Percentiles rank a stretch among this genome's conserved stretches.
phyloP scores from a whole-genome alignment of 2,329 filamentous ascomycete species.

The Pseudocercospora vitis region DNA sequence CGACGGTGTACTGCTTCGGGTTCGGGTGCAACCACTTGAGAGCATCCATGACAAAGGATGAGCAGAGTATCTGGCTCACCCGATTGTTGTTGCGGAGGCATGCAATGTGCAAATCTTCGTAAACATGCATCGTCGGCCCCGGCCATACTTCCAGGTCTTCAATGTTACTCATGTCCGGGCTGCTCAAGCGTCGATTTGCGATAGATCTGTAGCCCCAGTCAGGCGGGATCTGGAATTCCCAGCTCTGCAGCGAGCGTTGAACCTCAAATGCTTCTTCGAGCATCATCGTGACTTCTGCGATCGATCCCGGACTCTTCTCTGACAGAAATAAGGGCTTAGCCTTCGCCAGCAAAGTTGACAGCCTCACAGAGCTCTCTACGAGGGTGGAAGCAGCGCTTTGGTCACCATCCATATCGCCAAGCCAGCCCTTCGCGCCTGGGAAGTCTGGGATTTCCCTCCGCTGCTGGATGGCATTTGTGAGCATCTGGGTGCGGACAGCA shows the following conservation, averaged over 20 bases:
- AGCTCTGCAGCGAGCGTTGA: background rate
- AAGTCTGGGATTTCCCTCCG: slow-evolving; percentile 10
- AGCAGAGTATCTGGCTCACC: slow-evolving; percentile 15
- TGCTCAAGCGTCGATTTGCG: slow-evolving; percentile 1
- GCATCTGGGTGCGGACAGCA: slow-evolving; percentile 16
- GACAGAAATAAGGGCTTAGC: slow-evolving; percentile 3
- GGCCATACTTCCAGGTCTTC: slow-evolving; percentile 16
- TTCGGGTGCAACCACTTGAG: slow-evolving; percentile 13
- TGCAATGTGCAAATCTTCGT: slow-evolving; percentile 11
- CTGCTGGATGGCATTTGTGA: slow-evolving; percentile 16
- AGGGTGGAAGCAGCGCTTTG: slow-evolving; percentile 4
- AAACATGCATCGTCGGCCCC: slow-evolving; percentile 11
- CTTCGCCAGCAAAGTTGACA: slow-evolving; percentile 7
- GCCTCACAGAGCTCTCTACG: slow-evolving; percentile 2
- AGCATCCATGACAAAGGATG: slow-evolving; percentile 11
- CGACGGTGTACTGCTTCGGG: background rate
- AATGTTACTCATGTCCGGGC: slow-evolving; percentile 4
- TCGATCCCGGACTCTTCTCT: background rate
- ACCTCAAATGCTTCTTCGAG: slow-evolving; percentile 12
- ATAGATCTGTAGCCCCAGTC: slow-evolving; percentile 13
- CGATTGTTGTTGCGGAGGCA: slow-evolving; percentile 13
- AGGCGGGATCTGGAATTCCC: slow-evolving; percentile 10
- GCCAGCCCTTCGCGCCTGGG: slow-evolving; percentile 11
- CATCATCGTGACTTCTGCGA: background rate
- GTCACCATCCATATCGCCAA: slow-evolving; percentile 2